phyloP scores from a whole-genome alignment of 768 basidiomycete species.

The Suillus placidus region DNA sequence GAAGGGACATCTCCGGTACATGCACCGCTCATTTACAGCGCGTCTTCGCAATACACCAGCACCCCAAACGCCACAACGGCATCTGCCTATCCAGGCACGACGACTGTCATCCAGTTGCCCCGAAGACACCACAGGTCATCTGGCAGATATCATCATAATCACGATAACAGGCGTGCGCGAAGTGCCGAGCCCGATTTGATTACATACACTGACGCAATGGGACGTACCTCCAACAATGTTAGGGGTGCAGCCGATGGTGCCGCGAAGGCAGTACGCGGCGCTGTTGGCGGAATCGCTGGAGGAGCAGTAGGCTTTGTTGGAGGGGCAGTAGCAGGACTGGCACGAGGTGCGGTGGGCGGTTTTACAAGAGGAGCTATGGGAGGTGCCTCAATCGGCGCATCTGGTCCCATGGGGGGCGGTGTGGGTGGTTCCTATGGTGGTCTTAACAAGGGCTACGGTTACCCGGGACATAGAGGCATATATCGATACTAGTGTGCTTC shows the following conservation, averaged over 20 bases:
- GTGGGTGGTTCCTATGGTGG: not conserved
- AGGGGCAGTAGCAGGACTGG: conserved; percentile 9
- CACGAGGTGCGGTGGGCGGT: conserved; percentile 8
- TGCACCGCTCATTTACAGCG: not conserved
- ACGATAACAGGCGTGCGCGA: conserved; percentile 5
- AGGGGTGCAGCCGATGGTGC: conserved; percentile 6
- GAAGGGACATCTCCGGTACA: not conserved
- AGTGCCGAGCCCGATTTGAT: conserved; percentile 9
- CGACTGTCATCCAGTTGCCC: conserved; percentile 14
- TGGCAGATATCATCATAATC: not conserved
- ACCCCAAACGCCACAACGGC: conserved; percentile 1
- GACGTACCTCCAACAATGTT: not conserved
- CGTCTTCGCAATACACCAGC: not conserved
- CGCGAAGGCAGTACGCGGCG: not conserved
- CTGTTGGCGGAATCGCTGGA: conserved; percentile 7
- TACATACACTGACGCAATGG: not conserved
- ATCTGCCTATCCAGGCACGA: conserved; percentile 7
- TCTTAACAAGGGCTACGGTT: conserved; percentile 1
- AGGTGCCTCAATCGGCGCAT: not conserved
- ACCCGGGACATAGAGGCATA: not conserved
- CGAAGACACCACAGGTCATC: conserved; percentile 6
- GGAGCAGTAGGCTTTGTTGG: conserved; percentile 10
- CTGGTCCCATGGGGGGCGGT: not conserved
- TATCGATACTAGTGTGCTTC: conserved; percentile 9
- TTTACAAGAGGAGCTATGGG: not conserved